Conservation (phyloP, 176 grass and related monocot species). For the Musa schizocarpa region DNA sequence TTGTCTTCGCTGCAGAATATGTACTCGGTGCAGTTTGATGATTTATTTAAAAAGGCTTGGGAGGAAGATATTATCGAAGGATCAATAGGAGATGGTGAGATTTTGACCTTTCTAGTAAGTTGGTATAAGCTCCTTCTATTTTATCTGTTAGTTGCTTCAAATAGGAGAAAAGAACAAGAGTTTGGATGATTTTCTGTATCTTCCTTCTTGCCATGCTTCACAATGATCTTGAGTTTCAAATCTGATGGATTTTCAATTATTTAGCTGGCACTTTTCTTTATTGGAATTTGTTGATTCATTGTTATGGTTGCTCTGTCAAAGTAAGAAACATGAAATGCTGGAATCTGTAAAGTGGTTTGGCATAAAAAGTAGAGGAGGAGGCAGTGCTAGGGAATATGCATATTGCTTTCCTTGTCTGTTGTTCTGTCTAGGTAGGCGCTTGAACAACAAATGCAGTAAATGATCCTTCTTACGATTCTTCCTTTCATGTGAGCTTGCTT, state of each 20-base stretch:
- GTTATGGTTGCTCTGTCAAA: background rate
- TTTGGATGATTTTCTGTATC: background rate
- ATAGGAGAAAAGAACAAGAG: too few species aligned
- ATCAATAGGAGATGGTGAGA: conserved; percentile 33
- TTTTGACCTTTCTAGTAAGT: conserved; percentile 2
- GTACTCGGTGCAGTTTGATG: conserved; percentile 70
- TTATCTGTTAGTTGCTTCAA: too few species aligned
- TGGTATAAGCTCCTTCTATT: background rate
- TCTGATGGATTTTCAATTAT: background rate
- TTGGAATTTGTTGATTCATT: background rate
- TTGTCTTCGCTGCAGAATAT: conserved; percentile 44
- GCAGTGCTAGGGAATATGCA: too few species aligned
- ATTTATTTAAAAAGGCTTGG: conserved; percentile 96
- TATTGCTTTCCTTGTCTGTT: too few species aligned
- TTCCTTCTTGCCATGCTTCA: background rate
- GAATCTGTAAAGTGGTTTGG: too few species aligned
- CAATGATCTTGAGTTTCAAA: background rate
- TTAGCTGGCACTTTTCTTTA: background rate
- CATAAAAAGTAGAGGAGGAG: too few species aligned
- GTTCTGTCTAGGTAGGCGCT: too few species aligned
- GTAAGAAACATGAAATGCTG: too few species aligned
- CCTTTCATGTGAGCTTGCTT: too few species aligned
- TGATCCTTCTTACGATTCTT: too few species aligned
- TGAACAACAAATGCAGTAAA: too few species aligned
- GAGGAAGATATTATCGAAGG: conserved; percentile 50